These are phyloP conservation scores for Trypanosoma brucei DNA, from an alignment of 208 protist genomes.

Conservation along the genomic window DNA sequence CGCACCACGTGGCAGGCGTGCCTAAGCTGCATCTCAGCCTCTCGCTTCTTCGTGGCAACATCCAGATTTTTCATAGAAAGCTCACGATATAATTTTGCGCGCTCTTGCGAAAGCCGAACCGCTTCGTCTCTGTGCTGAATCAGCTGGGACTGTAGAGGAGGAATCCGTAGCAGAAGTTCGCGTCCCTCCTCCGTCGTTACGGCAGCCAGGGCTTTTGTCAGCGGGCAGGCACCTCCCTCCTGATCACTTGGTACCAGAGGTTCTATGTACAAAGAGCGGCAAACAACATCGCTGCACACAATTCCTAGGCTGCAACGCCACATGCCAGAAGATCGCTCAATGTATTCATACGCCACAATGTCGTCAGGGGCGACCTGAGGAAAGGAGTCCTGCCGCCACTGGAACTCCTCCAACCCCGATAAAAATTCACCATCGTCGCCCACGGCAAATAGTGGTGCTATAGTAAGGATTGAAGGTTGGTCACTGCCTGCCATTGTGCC, in stretches of 20 bases:
- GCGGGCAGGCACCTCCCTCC: neutral
- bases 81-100: constrained; percentile 24
- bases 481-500: no score
- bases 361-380: constrained; percentile 18
- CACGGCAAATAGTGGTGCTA: no score
- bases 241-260: neutral
- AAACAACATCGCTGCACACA: neutral
- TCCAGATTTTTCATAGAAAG: constrained; percentile 17
- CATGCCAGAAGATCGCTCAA: constrained; percentile 11
- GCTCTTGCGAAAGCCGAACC: constrained; percentile 5
- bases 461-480: no score
- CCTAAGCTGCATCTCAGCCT: constrained; percentile 28
- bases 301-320: constrained; percentile 28
- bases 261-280: constrained; percentile 1
- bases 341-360: constrained; percentile 46
- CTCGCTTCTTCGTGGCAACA: constrained; percentile 20
- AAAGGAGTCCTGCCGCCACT: neutral
- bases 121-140: constrained; percentile 1
- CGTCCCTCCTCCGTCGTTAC: constrained; percentile 5
- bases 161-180: neutral
- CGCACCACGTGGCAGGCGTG: constrained; percentile 39
- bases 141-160: neutral
- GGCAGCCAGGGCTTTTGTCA: neutral
- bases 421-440: no score
- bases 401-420: neutral